Percentiles rank a stretch among this genome's conserved stretches.
phyloP scores from a whole-genome alignment of 768 basidiomycete genomes.

The Russula lepida region DNA sequence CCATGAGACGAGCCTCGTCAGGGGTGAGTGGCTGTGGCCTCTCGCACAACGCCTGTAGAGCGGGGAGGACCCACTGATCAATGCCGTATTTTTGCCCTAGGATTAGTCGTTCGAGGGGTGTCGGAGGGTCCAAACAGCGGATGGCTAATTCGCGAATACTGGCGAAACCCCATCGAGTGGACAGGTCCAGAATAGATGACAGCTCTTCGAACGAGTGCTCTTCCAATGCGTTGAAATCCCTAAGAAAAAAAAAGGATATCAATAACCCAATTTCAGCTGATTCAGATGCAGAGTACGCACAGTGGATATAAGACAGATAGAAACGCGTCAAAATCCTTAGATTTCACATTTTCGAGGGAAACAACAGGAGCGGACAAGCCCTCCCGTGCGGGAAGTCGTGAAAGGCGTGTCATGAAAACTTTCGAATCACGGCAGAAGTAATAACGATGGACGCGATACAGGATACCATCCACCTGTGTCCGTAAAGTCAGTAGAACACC shows the following conservation, averaged over 20 bases:
- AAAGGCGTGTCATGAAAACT: constrained; percentile 1
- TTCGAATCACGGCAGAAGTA: constrained; percentile 16
- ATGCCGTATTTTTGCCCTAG: constrained; percentile 2
- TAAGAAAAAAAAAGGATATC: not conserved
- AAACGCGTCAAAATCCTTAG: constrained; percentile 15
- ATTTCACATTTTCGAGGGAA: constrained; percentile 3
- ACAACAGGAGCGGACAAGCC: not conserved
- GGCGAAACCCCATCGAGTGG: constrained; percentile 16
- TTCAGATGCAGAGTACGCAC: not conserved
- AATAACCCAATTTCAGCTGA: not conserved
- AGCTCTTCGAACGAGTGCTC: constrained; percentile 10
- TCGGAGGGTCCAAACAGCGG: constrained; percentile 3
- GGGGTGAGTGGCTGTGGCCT: constrained; percentile 5
- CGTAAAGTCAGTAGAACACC: not conserved
- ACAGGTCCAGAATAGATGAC: constrained; percentile 10
- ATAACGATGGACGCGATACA: constrained; percentile 19
- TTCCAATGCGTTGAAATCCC: constrained; percentile 10
- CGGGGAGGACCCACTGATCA: constrained; percentile 9
- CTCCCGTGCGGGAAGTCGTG: not conserved
- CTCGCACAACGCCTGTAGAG: constrained; percentile 6
- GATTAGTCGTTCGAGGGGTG: constrained; percentile 1
- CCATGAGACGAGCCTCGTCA: constrained; percentile 12
- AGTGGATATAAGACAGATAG: constrained; percentile 15
- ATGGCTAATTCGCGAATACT: constrained; percentile 14
- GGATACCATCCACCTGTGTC: constrained; percentile 1